These are phyloP conservation scores for Entomortierella chlamydospora DNA, from an alignment of 192 early-diverging fungal genomes.

Conservation along the genomic window DNA sequence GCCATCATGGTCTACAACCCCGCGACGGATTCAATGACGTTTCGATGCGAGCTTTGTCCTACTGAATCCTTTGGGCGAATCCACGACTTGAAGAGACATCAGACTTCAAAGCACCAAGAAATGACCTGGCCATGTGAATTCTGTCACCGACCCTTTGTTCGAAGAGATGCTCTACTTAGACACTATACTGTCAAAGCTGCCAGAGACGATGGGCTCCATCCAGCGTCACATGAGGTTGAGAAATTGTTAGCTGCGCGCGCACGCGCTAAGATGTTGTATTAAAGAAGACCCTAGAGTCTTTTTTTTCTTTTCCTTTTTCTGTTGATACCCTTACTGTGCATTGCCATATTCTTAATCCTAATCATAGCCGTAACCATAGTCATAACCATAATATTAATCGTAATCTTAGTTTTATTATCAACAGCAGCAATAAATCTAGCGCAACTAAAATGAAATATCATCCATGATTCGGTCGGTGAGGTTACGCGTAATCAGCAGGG, in stretches of 20 bases:
- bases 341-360: not conserved
- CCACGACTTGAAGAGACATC: constrained; percentile 48
- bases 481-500: not conserved
- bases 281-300: not conserved
- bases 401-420: not conserved
- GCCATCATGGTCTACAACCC: constrained; percentile 50
- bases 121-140: constrained; percentile 55
- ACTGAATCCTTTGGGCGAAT: constrained; percentile 45
- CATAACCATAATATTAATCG: not conserved
- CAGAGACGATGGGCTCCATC: constrained; percentile 48
- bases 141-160: constrained; percentile 51
- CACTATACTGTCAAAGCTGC: constrained; percentile 54
- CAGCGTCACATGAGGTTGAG: constrained; percentile 45
- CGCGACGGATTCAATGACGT: constrained; percentile 25
- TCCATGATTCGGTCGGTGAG: constrained; percentile 10
- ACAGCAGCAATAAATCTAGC: not conserved
- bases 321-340: not conserved
- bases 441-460: not conserved
- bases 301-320: not conserved
- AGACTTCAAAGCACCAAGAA: constrained; percentile 50
- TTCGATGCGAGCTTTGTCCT: constrained; percentile 45
- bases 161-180: constrained; percentile 37
- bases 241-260: constrained; percentile 37
- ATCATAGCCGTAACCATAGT: not conserved
- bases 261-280: constrained; percentile 46